Percentiles rank a stretch among this genome's conserved stretches.
Conservation (phyloP, 1,139 yeast species). For the Waltiozyma solani region DNA sequence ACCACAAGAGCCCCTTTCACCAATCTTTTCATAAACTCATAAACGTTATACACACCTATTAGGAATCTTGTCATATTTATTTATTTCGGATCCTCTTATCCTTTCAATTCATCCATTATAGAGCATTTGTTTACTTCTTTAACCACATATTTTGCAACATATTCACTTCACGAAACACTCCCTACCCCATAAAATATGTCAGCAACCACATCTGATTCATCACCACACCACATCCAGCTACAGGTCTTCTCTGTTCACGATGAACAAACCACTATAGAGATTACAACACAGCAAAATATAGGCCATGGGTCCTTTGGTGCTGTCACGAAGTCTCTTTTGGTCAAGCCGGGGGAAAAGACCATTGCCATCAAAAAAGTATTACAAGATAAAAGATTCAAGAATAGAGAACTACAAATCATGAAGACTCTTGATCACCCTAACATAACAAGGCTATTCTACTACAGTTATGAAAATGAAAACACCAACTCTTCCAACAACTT, state of each 20-base stretch:
- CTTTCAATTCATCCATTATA: background rate
- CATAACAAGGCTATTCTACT: conserved; percentile 81
- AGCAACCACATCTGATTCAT: background rate
- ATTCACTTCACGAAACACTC: background rate
- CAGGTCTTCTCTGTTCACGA: conserved; percentile 12
- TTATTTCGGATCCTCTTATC: too few species aligned
- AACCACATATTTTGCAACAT: conserved; percentile 1
- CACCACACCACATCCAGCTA: conserved; percentile 4
- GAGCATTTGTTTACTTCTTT: too few species aligned
- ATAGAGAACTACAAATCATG: conserved; percentile 95
- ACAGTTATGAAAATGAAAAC: conserved; percentile 61
- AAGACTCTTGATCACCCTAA: conserved; percentile 74
- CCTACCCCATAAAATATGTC: background rate
- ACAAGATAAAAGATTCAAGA: conserved; percentile 92
- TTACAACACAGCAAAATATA: conserved; percentile 49
- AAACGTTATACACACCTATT: too few species aligned
- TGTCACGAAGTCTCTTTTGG: conserved; percentile 77
- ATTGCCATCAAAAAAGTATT: conserved; percentile 93
- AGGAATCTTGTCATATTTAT: too few species aligned
- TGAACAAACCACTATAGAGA: conserved; percentile 23
- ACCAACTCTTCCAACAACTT: conserved; percentile 58
- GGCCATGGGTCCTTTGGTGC: conserved; percentile 98
- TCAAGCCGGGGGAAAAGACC: conserved; percentile 57
- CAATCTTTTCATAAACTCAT: too few species aligned
- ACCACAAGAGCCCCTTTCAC: too few species aligned